Evolutionary conservation across 768 basidiomycete species (phyloP), one percentile per base, ranked within the genome.

Genomic region (Tricholoma sp.): DNA sequence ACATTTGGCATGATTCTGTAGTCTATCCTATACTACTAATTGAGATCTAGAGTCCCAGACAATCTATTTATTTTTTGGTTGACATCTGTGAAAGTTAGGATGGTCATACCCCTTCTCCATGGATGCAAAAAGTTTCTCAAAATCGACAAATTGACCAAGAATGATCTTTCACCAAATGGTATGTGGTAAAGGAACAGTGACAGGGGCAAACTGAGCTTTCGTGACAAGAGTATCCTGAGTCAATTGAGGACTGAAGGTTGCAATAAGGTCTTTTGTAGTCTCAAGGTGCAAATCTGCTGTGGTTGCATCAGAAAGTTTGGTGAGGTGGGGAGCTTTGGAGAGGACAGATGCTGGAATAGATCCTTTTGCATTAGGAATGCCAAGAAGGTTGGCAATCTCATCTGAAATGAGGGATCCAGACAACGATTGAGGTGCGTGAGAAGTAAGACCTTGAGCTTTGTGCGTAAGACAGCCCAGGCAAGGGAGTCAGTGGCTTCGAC

Each of bases 101-200:
- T n/a, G n/a, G n/a, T n/a, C n/a, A n/a, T n/a, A n/a, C n/a, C n/a
- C n/a, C n/a, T n/a, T n/a, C n/a, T n/a, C n/a, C n/a, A n/a, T n/a
- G n/a, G n/a, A n/a, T n/a, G n/a, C n/a, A n/a, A 4, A 32, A 32
- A 32, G 11, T 7, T 32, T 32, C 31, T 32, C 2, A 4, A 32
- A 32, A 11, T 32, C 4, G 4, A 32, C 31, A 4, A 32, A 32
- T 32, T 32, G 31, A 11, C 11, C 61, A 24, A 56, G 57, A 9
- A 61, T 54, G 41, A 64, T 58, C 16, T 41, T 41, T 16, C n/a
- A 6, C 39, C 39, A 41, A 18, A 41, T n/a, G 1, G 18, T 12
- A 18, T 2, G n/a, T 5, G 39, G 39, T 18, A 41, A 7, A 7
- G 39, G n/a, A 18, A 18, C n/a, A 4, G 2, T 1, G 5, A 41